Base-by-base conservation (phyloP, 805 yeast species). In the Barnettozyma wickerhamii region DNA sequence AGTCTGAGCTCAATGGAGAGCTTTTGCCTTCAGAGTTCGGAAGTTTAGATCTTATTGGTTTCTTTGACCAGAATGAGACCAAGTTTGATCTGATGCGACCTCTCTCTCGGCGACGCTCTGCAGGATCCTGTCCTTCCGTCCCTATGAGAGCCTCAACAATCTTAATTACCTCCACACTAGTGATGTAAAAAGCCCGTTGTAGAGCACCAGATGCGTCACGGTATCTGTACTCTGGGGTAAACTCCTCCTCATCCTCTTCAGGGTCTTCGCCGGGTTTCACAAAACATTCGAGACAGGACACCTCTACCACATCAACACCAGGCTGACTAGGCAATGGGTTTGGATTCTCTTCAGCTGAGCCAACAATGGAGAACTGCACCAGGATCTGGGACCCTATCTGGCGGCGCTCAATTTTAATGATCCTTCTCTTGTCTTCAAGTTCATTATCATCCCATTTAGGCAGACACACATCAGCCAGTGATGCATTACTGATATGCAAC, bases 81-180 rank as follows among this genome's bases (percentile, higher is more conserved):
- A 80, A 63, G 50, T 80, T 79, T 34, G 81, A 75, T 59, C 86
- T 65, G 33, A 80, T 74, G 42, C 86, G 63, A n/a, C 85, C 85
- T 35, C 84, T 57, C 53, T 79, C 85, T 44, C 74, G 69, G 45
- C 86, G 69, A 46, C 77, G 69, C 41, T 74, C 80, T 6, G 65
- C 66, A 5, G 75, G 68, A 41, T 72, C 72, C 40, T 60, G 61
- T 26, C 58, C 53, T 42, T 69, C 69, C 3, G 72, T 65, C 6
- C 81, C 81, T 47, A 80, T 76, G 34, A 80, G 55, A 38, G 78
- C 55, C 59, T 80, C 85, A 23, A 80, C 81, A 48, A 80, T 74
- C 57, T 74, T 79, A 47, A 80, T 73, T 17, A 80, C 84, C 53
- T 80, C 86, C 27, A 80, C 84, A 41, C 80, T 72, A 1, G 86